Base-by-base conservation (phyloP, 257 asterid species). In the Scutellaria baicalensis region DNA sequence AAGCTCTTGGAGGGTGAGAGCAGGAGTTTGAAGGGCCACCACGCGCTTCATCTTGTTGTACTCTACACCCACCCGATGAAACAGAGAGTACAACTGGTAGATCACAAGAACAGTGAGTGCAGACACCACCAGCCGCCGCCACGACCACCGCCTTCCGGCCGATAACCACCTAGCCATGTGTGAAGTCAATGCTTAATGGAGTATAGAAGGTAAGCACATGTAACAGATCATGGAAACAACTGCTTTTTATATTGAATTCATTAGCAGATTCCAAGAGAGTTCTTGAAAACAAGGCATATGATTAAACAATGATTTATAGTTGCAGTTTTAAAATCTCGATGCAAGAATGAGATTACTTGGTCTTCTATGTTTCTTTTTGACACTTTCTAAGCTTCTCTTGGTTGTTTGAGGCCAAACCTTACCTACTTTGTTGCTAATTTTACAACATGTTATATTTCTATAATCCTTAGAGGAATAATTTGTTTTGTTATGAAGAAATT, bases 131-230 rank as follows among this genome's bases (percentile, higher is more conserved):
- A 64, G 60, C 63, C 80, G 65, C 71, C 86, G 78, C 81, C 79
- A 75, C 56, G 79, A 64, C 58, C 64, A 65, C 12, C 66, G 80
- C 69, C 51, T 59, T 51, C 79, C 68, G 73, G 56, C 17, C 0
- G 59, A 68, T 21, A 69, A 72, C 79, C 78, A 75, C 52, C 72
- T 71, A 11, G 68, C 81, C 86, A 78, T 76, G 61, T 60, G 38
- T 42, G 1, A 12, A 44, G 55, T 23, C 60, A 44, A 45, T 50
- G 72, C 11, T 52, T 2, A 0, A 23, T 48, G 12, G 18, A 56
- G 51, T 10, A 16, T 61, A 66, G 18, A 14, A 38, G 58, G 56
- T 44, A 1, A 20, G 5, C 12, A n/a, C n/a, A n/a, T n/a, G n/a
- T n/a, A n/a, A n/a, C n/a, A 6, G 17, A 10, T 44, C 16, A 44